Evolutionary conservation across 768 basidiomycete genomes (phyloP).

Genomic region (Mycena maculata): DNA sequence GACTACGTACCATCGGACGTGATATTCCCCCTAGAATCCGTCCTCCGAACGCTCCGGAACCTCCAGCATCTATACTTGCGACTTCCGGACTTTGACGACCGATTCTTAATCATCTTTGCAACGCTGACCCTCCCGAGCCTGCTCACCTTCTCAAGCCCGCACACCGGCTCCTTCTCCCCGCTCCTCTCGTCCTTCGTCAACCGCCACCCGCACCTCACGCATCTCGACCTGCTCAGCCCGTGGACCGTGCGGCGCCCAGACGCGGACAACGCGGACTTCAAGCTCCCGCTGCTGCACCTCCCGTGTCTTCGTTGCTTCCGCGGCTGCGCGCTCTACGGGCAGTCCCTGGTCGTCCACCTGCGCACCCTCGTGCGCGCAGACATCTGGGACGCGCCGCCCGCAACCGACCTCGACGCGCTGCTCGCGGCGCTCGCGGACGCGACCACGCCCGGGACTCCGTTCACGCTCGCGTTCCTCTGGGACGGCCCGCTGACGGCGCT

Average conservation of each 20-base stretch:
- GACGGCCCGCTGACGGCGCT: conserved; percentile 13
- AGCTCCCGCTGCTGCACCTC: neutral
- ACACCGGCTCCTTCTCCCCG: conserved; percentile 9
- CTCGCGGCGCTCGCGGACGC: neutral
- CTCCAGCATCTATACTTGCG: conserved; percentile 5
- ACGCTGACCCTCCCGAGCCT: conserved; percentile 11
- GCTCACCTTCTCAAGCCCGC: conserved; percentile 8
- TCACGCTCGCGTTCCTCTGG: conserved; percentile 9
- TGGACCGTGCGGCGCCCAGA: too few species aligned
- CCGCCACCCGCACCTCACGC: conserved; percentile 18
- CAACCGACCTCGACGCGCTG: conserved; percentile 3
- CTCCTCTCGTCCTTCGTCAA: conserved; percentile 10
- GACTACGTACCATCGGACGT: conserved; percentile 16
- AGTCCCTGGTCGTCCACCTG: neutral
- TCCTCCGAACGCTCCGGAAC: neutral
- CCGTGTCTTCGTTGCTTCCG: conserved; percentile 5
- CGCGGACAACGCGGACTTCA: neutral
- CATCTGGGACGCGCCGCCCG: conserved; percentile 6
- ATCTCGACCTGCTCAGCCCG: conserved; percentile 22
- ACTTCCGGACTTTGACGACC: conserved; percentile 5
- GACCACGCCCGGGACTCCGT: neutral
- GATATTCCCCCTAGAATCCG: conserved; percentile 2
- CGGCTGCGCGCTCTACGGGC: conserved; percentile 15
- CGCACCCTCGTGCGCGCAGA: conserved; percentile 2
- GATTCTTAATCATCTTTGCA: conserved; percentile 14